Conservation (phyloP, 129 eudicot genomes). For the Oenanthe sinensis region DNA sequence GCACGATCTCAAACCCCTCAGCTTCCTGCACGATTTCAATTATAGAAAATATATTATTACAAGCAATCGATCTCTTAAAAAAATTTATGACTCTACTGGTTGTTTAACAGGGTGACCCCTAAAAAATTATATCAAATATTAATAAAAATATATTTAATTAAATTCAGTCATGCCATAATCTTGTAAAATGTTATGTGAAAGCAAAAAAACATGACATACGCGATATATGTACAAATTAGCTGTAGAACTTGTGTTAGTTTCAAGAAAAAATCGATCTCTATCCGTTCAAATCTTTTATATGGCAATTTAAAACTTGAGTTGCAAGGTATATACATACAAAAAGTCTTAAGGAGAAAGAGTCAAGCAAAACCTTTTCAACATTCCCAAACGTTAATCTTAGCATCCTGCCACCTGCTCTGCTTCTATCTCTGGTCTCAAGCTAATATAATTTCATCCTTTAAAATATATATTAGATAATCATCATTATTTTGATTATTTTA, state of each 20-base stretch:
- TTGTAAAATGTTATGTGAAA: too few species aligned
- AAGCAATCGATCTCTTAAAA: too few species aligned
- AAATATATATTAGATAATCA: neutral
- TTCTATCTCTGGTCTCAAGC: neutral
- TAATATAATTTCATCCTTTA: neutral
- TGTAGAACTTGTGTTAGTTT: neutral
- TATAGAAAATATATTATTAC: too few species aligned
- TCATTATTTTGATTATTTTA: neutral
- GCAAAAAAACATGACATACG: too few species aligned
- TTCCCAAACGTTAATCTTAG: neutral
- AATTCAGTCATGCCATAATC: too few species aligned
- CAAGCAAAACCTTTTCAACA: conserved; percentile 1
- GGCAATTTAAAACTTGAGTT: neutral
- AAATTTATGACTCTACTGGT: too few species aligned
- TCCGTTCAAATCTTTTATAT: neutral
- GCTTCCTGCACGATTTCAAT: too few species aligned
- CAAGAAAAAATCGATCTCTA: neutral
- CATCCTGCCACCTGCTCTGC: neutral
- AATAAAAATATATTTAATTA: too few species aligned
- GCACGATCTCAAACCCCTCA: neutral
- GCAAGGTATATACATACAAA: neutral
- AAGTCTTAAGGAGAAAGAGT: neutral
- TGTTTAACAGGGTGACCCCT: too few species aligned
- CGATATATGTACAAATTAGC: too few species aligned
- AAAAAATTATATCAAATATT: too few species aligned